Percentiles rank a stretch among this genome's conserved stretches.
These are phyloP conservation scores for Pseudogymnoascus sp. DNA, from an alignment of 2,329 filamentous ascomycete species.

Conservation along the genomic window DNA sequence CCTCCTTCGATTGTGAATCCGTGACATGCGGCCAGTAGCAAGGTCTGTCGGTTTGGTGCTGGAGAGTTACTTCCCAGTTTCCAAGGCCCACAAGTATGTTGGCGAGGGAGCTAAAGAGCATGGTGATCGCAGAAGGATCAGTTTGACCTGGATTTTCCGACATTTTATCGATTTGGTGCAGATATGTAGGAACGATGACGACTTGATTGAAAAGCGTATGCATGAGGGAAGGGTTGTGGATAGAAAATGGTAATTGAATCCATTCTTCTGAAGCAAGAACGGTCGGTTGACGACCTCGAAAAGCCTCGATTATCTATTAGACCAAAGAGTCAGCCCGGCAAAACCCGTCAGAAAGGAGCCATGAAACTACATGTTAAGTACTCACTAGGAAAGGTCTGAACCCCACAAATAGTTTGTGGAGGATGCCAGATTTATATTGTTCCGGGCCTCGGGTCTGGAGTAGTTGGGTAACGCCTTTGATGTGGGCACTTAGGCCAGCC, in stretches of 20 bases:
- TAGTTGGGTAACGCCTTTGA: conserved; percentile 28
- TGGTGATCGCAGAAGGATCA: background rate
- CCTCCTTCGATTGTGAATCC: background rate
- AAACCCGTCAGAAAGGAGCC: background rate
- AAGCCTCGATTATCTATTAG: background rate
- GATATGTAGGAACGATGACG: conserved; percentile 24
- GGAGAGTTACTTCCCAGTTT: conserved; percentile 11
- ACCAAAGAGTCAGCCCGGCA: background rate
- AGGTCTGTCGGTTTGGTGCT: background rate
- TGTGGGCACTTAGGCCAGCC: conserved; percentile 25
- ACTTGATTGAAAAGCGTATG: conserved; percentile 28
- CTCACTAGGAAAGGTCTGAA: conserved; percentile 34
- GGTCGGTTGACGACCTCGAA: background rate
- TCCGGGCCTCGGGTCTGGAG: conserved; percentile 27
- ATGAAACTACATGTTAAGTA: background rate
- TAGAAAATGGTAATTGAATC: conserved; percentile 27
- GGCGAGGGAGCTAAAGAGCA: background rate
- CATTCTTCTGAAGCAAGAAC: conserved; percentile 19
- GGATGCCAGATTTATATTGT: conserved; percentile 26
- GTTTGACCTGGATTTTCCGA: background rate
- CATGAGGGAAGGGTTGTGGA: conserved; percentile 22
- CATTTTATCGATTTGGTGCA: conserved; percentile 20
- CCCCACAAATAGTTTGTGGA: conserved; percentile 33
- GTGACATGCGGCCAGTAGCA: background rate
- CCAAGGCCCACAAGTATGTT: conserved; percentile 10